Evolutionary conservation across 1,284 basidiomycete species (phyloP).

Genomic region (Boletus sp.): DNA sequence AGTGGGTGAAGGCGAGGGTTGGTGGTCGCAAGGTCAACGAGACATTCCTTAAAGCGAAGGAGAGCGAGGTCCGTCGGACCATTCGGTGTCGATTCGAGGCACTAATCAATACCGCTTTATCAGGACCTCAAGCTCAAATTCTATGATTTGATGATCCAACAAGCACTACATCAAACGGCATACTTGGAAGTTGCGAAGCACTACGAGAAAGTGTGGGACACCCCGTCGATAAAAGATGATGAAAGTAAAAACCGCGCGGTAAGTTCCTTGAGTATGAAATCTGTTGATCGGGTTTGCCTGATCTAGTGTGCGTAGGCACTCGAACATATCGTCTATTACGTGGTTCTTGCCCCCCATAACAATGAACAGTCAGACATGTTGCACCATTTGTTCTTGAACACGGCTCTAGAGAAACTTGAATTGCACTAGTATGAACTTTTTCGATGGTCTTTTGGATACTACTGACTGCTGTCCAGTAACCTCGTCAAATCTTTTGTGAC

Average conservation of each 20-base stretch:
- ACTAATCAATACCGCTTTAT: slow-evolving; percentile 8
- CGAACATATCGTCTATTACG: slow-evolving; percentile 92
- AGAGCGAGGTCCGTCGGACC: slow-evolving; percentile 67
- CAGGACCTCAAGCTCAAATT: slow-evolving; percentile 95
- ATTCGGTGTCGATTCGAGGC: neutral
- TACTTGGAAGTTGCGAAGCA: slow-evolving; percentile 95
- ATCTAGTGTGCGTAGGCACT: slow-evolving; percentile 57
- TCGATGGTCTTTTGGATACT: slow-evolving; percentile 1
- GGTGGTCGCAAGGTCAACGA: slow-evolving; percentile 94
- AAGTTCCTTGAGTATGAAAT: slow-evolving; percentile 29
- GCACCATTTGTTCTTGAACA: slow-evolving; percentile 78
- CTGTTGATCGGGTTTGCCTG: slow-evolving; percentile 1
- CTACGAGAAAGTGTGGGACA: slow-evolving; percentile 96
- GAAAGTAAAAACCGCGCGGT: slow-evolving; percentile 72
- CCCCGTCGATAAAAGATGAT: slow-evolving; percentile 85
- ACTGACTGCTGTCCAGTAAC: slow-evolving; percentile 52
- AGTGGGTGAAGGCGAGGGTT: slow-evolving; percentile 91
- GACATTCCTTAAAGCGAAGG: slow-evolving; percentile 85
- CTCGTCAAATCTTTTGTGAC: slow-evolving; percentile 96
- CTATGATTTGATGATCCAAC: slow-evolving; percentile 95
- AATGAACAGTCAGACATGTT: slow-evolving; percentile 99
- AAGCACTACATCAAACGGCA: slow-evolving; percentile 78
- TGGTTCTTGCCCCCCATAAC: slow-evolving; percentile 89
- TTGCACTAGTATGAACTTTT: slow-evolving; percentile 73
- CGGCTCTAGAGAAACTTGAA: slow-evolving; percentile 76